Base-by-base conservation (phyloP, 495 filamentous ascomycete species). In the Aspergillus wentii region DNA sequence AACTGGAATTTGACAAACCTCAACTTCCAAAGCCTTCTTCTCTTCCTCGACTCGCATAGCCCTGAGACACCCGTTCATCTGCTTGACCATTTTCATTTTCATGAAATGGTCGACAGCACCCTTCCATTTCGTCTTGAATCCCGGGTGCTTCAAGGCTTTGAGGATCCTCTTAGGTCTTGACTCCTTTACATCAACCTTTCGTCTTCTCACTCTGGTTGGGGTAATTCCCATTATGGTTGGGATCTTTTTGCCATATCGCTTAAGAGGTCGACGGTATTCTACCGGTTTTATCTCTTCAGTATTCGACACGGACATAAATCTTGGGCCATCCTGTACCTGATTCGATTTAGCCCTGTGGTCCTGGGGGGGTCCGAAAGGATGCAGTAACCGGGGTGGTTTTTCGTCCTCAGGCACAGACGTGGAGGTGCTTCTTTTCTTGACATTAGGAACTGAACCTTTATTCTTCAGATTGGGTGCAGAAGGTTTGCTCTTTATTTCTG, bases 1-100 rank as follows among this genome's bases (percentile, higher is more conserved):
- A 1, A n/a, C 13, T 37, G 10, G 30, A 5, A 26, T 8, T 33
- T 27, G 22, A 40, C 23, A 17, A 15, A 33, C 40, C 33, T 43
- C 33, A 23, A 35, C 25, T 4, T 26, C 20, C 29, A 8, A 19
- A 22, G 26, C 14, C 17, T 18, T 16, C 20, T 29, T 9, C 26
- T 29, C 26, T 29, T 4, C 26, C 26, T n/a, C 5, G 6, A 25
- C 22, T 25, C 8, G 25, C 0, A 3, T 19, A 3, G 23, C 23
- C 20, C 1, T 22, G 13, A 19, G 9, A 23, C 26, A 39, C 18
- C 13, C 28, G 13, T 39, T 30, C 17, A 39, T 14, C 17, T 17
- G n/a, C 27, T 31, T 28, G 1, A 39, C 1, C 28, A 31, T 29
- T 10, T 10, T 30, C 36, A 39, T 39, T 10, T 28, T n/a, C 27